Evolutionary conservation across 495 filamentous ascomycete species (phyloP).

Genomic region (Penicillium paxilli): DNA sequence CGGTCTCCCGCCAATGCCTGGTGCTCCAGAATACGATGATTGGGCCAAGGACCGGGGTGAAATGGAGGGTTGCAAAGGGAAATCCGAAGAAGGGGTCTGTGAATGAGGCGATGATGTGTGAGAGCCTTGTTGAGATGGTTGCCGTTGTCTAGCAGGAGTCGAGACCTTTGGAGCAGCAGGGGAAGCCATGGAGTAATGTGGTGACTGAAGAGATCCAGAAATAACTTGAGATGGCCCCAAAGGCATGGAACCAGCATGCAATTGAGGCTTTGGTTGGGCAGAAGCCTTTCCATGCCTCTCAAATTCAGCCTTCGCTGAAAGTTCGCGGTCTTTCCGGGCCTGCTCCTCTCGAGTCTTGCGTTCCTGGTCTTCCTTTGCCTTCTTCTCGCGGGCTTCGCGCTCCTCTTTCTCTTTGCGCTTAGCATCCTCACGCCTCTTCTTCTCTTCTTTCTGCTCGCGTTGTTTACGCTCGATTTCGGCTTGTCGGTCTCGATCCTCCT

Average conservation of each 20-base stretch:
- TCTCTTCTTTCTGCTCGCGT: constrained; percentile 74
- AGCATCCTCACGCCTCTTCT: constrained; percentile 62
- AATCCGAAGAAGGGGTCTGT: constrained; percentile 39
- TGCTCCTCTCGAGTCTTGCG: constrained; percentile 67
- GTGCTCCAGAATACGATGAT: constrained; percentile 35
- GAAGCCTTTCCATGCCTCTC: constrained; percentile 52
- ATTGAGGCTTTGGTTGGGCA: constrained; percentile 43
- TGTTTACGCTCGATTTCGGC: constrained; percentile 72
- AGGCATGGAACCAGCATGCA: constrained; percentile 41
- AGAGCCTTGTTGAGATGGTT: constrained; percentile 79
- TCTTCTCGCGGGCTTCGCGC: constrained; percentile 71
- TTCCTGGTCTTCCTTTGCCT: constrained; percentile 63
- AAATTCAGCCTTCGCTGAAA: constrained; percentile 46
- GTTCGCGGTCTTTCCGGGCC: constrained; percentile 50
- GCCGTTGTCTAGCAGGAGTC: constrained; percentile 73
- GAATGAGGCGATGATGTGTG: constrained; percentile 63
- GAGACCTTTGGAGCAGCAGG: constrained; percentile 81
- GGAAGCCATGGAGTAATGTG: constrained; percentile 73
- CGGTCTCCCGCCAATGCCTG: constrained; percentile 31
- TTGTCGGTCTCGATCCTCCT: constrained; percentile 82
- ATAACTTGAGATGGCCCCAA: constrained; percentile 49
- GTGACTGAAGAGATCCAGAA: constrained; percentile 60
- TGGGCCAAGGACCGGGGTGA: constrained; percentile 43
- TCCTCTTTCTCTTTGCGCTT: constrained; percentile 70
- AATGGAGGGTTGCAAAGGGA: constrained; percentile 36